Conservation (phyloP, 371 early-diverging fungal species). For the Lichtheimia ramosa region DNA sequence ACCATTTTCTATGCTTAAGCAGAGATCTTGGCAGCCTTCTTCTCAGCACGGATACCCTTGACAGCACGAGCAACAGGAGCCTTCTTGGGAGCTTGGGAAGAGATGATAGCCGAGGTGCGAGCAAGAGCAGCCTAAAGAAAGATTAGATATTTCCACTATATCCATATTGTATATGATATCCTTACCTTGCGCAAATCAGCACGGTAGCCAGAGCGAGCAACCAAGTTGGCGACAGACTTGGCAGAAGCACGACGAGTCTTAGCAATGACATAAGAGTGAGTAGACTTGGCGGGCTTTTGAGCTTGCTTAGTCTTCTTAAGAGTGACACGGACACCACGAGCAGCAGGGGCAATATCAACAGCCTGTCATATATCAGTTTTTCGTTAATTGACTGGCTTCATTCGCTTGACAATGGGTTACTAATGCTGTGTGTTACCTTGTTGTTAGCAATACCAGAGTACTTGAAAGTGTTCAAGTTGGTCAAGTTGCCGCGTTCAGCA, state of each 20-base stretch:
- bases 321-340: conserved; percentile 67
- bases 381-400: not conserved
- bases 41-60: conserved; percentile 49
- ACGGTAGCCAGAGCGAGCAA: conserved; percentile 69
- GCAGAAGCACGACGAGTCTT: conserved; percentile 70
- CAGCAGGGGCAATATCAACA: conserved; percentile 61
- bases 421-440: conserved; percentile 50
- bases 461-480: conserved; percentile 84
- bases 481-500: conserved; percentile 82
- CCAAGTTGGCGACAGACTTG: conserved; percentile 71
- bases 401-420: not conserved
- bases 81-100: conserved; percentile 67
- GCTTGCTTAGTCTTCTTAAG: conserved; percentile 64
- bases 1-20: too few species aligned
- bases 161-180: conserved; percentile 6
- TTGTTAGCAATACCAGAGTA: conserved; percentile 82
- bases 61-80: conserved; percentile 50
- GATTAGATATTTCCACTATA: not conserved
- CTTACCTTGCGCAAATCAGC: conserved; percentile 75
- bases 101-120: conserved; percentile 75
- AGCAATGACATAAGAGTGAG: conserved; percentile 59
- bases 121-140: conserved; percentile 74
- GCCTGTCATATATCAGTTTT: conserved; percentile 39
- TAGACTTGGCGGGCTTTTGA: conserved; percentile 58
- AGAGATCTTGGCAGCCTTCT: conserved; percentile 29